These are phyloP conservation scores for Penicillium cinerascens DNA, from an alignment of 495 filamentous ascomycete genomes.

Conservation along the genomic window DNA sequence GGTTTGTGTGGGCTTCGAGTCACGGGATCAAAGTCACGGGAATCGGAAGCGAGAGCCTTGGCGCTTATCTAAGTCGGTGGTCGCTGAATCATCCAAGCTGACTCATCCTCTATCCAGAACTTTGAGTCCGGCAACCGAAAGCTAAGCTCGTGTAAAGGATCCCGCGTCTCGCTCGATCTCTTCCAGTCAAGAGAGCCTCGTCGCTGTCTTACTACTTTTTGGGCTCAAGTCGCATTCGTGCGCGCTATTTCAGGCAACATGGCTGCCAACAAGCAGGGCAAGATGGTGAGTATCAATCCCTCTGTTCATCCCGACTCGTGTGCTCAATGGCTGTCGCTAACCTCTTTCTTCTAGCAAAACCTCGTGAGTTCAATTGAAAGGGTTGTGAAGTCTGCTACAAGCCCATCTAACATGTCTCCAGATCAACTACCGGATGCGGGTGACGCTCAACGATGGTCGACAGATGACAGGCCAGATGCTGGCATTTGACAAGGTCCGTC, in stretches of 20 bases:
- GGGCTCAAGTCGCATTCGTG: slow-evolving; percentile 66
- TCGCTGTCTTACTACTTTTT: slow-evolving; percentile 50
- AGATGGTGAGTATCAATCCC: slow-evolving; percentile 78
- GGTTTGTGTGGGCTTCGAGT: slow-evolving; percentile 39
- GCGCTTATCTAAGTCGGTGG: slow-evolving; percentile 15
- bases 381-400: not conserved
- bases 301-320: slow-evolving; percentile 26
- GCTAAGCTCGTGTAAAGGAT: slow-evolving; percentile 24
- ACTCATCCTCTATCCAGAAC: slow-evolving; percentile 23
- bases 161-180: slow-evolving; percentile 15
- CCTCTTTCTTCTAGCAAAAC: slow-evolving; percentile 71
- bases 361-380: slow-evolving; percentile 65
- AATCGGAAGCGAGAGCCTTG: slow-evolving; percentile 43
- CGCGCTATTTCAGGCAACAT: slow-evolving; percentile 56
- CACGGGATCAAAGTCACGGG: slow-evolving; percentile 13
- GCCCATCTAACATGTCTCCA: slow-evolving; percentile 39
- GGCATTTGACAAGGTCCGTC: slow-evolving; percentile 87
- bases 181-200: slow-evolving; percentile 22
- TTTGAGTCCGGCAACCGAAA: slow-evolving; percentile 17
- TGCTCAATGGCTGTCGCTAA: slow-evolving; percentile 72
- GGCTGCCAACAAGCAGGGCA: slow-evolving; percentile 90
- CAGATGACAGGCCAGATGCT: slow-evolving; percentile 98
- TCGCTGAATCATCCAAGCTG: slow-evolving; percentile 1
- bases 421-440: slow-evolving; percentile 99
- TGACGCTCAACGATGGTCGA: slow-evolving; percentile 90